Evolutionary conservation across 139 green algal species (phyloP).

Genomic region (Desmodesmus armatus): DNA sequence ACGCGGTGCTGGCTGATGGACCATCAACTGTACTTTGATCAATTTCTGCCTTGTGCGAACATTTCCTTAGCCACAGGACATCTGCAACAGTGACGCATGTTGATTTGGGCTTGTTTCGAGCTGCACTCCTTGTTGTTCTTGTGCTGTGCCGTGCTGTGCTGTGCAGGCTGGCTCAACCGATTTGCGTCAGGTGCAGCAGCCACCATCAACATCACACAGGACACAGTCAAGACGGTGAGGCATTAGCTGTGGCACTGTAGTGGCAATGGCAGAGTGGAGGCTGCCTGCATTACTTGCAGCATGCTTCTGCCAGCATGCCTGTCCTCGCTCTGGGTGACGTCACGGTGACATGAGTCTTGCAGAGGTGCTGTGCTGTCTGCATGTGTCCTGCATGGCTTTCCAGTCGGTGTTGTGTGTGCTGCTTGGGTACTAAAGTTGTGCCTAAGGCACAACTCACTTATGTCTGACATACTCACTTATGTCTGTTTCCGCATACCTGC

Average conservation of each 20-base stretch:
- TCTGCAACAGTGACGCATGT: neutral
- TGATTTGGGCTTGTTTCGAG: no score
- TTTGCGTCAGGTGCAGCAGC: conserved; percentile 64
- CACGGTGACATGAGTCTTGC: neutral
- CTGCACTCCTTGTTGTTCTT: no score
- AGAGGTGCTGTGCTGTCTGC: neutral
- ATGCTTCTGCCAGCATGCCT: neutral
- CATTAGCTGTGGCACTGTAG: no score
- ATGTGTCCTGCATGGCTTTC: neutral
- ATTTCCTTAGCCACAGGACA: no score
- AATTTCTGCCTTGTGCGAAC: no score
- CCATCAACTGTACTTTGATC: no score
- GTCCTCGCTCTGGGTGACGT: neutral
- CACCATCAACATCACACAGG: conserved; percentile 52
- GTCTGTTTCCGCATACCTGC: no score
- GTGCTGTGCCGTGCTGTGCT: neutral
- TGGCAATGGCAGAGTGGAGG: neutral
- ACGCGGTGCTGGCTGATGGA: no score
- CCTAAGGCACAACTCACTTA: no score
- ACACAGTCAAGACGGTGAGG: conserved; percentile 41
- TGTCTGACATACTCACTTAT: no score
- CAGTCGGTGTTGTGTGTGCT: no score
- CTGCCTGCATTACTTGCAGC: neutral
- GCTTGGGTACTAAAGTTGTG: no score
- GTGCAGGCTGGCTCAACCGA: conserved; percentile 74